Percentiles rank a stretch among this genome's conserved stretches.
These are phyloP conservation scores for Yamadazyma conglobata DNA, from an alignment of 1,139 yeast species.

Conservation along the genomic window DNA sequence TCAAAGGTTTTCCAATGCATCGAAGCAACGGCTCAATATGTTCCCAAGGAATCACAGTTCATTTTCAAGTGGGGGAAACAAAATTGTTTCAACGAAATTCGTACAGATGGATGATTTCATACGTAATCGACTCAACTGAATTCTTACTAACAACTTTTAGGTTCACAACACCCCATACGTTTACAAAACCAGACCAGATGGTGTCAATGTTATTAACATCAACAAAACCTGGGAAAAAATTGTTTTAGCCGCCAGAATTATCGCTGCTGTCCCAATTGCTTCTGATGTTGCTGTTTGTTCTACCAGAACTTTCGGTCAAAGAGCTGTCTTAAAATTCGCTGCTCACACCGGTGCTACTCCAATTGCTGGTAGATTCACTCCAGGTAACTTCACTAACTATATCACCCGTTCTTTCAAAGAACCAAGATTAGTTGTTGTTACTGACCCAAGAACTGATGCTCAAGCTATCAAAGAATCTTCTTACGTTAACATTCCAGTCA, in stretches of 20 bases:
- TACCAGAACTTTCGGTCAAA: constrained; percentile 99
- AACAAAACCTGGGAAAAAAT: constrained; percentile 99
- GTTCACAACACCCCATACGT: constrained; percentile 99
- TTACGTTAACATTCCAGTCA: constrained; percentile 99
- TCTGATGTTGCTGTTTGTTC: constrained; percentile 98
- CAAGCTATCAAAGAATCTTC: constrained; percentile 99
- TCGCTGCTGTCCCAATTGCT: constrained; percentile 98
- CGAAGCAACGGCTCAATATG: too few relatives aligned
- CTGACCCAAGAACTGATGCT: constrained; percentile 99
- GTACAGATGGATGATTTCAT: too few relatives aligned
- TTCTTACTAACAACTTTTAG: constrained; percentile 51
- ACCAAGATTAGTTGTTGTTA: constrained; percentile 98
- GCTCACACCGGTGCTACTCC: constrained; percentile 99
- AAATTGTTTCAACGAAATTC: too few relatives aligned
- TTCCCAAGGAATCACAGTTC: too few relatives aligned
- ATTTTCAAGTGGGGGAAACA: too few relatives aligned
- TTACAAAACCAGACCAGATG: constrained; percentile 99
- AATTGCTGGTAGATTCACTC: constrained; percentile 99
- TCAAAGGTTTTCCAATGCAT: too few relatives aligned
- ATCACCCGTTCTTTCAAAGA: constrained; percentile 99
- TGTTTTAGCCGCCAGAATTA: constrained; percentile 99
- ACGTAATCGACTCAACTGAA: too few relatives aligned
- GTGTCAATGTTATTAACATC: constrained; percentile 97
- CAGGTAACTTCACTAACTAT: constrained; percentile 99
- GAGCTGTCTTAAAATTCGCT: constrained; percentile 99